Conservation (phyloP, 768 basidiomycete genomes). For the Phlegmacium glaucopus region DNA sequence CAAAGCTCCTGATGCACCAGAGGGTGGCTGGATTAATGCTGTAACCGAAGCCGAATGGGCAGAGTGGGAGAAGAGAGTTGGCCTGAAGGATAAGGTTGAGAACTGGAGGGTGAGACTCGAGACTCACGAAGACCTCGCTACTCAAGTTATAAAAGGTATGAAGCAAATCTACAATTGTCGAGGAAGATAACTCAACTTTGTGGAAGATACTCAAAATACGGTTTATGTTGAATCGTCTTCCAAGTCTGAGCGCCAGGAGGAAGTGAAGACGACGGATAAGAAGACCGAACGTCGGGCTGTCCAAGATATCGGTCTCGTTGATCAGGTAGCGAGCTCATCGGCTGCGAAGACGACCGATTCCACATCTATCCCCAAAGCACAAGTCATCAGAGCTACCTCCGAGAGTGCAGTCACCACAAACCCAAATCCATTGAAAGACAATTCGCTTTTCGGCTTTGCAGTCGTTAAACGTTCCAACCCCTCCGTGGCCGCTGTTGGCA, state of each 20-base stretch:
- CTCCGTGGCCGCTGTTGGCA: neutral
- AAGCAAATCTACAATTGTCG: neutral
- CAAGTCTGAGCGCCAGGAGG: too few species aligned
- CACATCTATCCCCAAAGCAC: neutral
- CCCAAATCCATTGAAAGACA: constrained; percentile 5
- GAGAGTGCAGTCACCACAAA: neutral
- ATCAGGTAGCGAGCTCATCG: neutral
- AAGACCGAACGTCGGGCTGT: too few species aligned
- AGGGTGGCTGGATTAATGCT: constrained; percentile 18
- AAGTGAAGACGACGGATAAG: too few species aligned
- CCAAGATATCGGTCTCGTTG: too few species aligned
- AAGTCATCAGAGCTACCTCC: neutral
- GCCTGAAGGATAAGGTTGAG: constrained; percentile 19
- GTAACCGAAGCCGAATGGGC: constrained; percentile 20
- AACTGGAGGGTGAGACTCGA: constrained; percentile 18
- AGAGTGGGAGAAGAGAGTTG: constrained; percentile 19
- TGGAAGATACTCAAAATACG: too few species aligned
- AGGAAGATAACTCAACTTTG: neutral
- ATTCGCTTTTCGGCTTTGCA: constrained; percentile 9
- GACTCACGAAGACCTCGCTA: neutral
- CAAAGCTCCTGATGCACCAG: constrained; percentile 6
- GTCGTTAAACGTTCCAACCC: constrained; percentile 11
- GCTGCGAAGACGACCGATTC: neutral
- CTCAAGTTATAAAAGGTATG: too few species aligned
- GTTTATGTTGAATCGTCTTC: too few species aligned